Evolutionary conservation across 164 flowering plant species (phyloP).

Genomic region (Macadamia tetraphylla): DNA sequence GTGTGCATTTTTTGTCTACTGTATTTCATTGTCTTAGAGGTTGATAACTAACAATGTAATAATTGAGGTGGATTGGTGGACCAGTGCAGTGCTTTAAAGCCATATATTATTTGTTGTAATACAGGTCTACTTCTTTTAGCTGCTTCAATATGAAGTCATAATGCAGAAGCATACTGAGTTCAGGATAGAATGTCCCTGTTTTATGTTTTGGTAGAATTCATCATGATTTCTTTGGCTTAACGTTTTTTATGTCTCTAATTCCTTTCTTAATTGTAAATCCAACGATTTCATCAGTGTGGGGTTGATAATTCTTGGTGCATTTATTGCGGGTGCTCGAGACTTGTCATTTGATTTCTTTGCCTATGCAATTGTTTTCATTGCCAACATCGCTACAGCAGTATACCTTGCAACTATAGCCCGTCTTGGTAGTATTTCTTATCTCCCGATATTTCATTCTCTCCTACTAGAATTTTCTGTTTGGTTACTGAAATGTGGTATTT

Average conservation of each 20-base stretch:
- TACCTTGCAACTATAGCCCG: slow-evolving; percentile 93
- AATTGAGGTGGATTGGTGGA: not conserved
- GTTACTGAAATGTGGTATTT: slow-evolving; percentile 3
- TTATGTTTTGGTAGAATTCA: not conserved
- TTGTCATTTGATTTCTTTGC: slow-evolving; percentile 84
- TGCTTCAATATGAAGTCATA: not conserved
- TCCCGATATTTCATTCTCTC: not conserved
- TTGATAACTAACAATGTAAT: too few relatives aligned
- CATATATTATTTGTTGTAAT: not conserved
- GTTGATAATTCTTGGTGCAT: slow-evolving; percentile 84
- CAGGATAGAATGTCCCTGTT: not conserved
- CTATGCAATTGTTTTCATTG: slow-evolving; percentile 65
- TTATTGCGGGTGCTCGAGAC: slow-evolving; percentile 91
- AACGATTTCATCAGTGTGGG: slow-evolving; percentile 80
- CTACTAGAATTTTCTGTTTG: not conserved
- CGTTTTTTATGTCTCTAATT: slow-evolving; percentile 24
- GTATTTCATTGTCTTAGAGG: too few relatives aligned
- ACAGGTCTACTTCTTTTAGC: not conserved
- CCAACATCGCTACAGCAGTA: slow-evolving; percentile 86
- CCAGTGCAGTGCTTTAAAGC: not conserved
- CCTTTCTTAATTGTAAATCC: slow-evolving; percentile 29
- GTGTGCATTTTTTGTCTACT: too few relatives aligned
- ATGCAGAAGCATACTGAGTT: slow-evolving; percentile 3
- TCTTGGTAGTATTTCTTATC: slow-evolving; percentile 46
- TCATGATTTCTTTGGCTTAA: not conserved